Evolutionary conservation across 2,329 filamentous ascomycete genomes (phyloP).

Genomic region (Aspergillus sp.): DNA sequence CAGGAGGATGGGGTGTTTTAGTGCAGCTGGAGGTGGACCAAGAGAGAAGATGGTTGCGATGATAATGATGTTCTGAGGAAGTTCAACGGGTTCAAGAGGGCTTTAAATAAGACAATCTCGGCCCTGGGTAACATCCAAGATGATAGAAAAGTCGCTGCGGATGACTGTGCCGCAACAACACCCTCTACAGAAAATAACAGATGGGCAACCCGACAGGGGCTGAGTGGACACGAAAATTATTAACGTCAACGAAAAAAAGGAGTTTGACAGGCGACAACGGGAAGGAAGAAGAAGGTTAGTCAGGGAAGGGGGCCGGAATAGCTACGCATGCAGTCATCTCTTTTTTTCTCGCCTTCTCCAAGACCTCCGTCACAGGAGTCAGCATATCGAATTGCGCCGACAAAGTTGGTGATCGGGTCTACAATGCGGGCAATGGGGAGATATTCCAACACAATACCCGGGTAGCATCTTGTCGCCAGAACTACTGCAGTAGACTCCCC

Average conservation of each 20-base stretch:
- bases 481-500: constrained; percentile 18
- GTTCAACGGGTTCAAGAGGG: constrained; percentile 15
- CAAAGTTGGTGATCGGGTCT: constrained; percentile 23
- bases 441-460: constrained; percentile 16
- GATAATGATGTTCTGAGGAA: constrained; percentile 14
- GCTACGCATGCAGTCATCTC: constrained; percentile 18
- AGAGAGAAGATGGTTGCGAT: constrained; percentile 11
- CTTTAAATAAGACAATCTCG: constrained; percentile 21
- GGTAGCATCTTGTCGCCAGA: constrained; percentile 9
- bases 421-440: constrained; percentile 20
- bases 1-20: neutral
- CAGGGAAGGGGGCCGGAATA: constrained; percentile 12
- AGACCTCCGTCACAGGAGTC: constrained; percentile 7
- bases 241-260: constrained; percentile 10
- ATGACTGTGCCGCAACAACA: constrained; percentile 23
- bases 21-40: neutral
- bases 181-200: constrained; percentile 14
- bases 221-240: constrained; percentile 9
- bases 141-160: constrained; percentile 18
- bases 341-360: constrained; percentile 13
- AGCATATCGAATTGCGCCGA: constrained; percentile 10
- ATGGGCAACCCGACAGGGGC: constrained; percentile 8
- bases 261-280: constrained; percentile 4
- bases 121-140: constrained; percentile 14
- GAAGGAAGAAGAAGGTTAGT: constrained; percentile 17